These are phyloP conservation scores for Pseudonitzschia multiseries DNA, from an alignment of 108 stramenopile species.

Conservation along the genomic window DNA sequence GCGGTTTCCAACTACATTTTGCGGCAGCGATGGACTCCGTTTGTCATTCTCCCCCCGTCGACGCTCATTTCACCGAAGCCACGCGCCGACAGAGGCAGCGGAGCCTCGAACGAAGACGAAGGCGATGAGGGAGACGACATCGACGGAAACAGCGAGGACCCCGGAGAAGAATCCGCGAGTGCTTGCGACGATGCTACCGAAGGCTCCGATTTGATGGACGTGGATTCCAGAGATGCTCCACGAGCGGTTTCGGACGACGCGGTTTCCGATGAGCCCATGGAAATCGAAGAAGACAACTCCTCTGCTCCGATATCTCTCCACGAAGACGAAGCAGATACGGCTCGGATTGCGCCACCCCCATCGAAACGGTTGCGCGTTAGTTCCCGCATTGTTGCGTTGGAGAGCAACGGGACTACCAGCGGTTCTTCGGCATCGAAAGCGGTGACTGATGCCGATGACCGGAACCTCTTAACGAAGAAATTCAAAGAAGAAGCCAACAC, in stretches of 20 bases:
- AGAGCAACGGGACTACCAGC: not conserved
- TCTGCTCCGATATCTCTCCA: not conserved
- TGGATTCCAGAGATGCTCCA: not conserved
- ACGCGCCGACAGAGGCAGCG: not conserved
- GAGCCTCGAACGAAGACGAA: slow-evolving; percentile 4
- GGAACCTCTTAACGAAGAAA: slow-evolving; percentile 30
- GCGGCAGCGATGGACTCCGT: slow-evolving; percentile 66
- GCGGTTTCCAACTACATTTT: slow-evolving; percentile 49
- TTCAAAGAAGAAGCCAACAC: slow-evolving; percentile 60
- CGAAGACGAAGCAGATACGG: not conserved
- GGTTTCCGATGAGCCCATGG: slow-evolving; percentile 25
- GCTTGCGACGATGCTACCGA: not conserved
- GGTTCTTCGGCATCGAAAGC: not conserved
- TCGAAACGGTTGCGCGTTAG: slow-evolving; percentile 20
- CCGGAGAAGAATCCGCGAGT: not conserved
- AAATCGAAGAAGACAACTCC: slow-evolving; percentile 12
- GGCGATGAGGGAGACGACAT: not conserved
- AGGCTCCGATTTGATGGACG: slow-evolving; percentile 12
- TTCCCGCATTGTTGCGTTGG: slow-evolving; percentile 20
- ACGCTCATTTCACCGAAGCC: slow-evolving; percentile 42
- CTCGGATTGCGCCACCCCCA: not conserved
- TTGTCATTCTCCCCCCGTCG: slow-evolving; percentile 55
- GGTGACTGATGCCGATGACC: slow-evolving; percentile 28
- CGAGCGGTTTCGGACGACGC: not conserved
- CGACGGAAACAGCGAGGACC: not conserved